phyloP scores from a whole-genome alignment of 2,329 filamentous ascomycete genomes.

The Nannizzia gypsea region DNA sequence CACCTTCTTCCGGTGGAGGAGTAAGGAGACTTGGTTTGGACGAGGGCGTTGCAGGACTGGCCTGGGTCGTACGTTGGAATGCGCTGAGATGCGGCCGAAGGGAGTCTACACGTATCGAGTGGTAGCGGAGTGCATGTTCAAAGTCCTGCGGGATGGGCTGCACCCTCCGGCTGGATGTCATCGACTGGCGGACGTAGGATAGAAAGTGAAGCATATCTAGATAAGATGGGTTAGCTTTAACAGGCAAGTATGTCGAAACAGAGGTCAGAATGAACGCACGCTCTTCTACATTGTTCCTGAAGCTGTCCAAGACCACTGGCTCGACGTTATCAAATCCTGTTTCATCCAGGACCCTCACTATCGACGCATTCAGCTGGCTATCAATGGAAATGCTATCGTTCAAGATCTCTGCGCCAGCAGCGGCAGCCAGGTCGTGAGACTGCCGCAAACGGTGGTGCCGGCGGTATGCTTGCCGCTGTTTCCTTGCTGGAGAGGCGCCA shows the following conservation, averaged over 20 bases:
- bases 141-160: slow-evolving; percentile 50
- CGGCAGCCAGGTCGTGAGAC: slow-evolving; percentile 22
- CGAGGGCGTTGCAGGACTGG: slow-evolving; percentile 15
- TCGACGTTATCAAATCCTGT: slow-evolving; percentile 46
- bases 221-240: background rate
- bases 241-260: background rate
- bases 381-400: slow-evolving; percentile 44
- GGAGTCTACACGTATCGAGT: slow-evolving; percentile 22
- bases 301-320: slow-evolving; percentile 45
- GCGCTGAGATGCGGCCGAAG: slow-evolving; percentile 26
- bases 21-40: slow-evolving; percentile 20
- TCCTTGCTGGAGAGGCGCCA: slow-evolving; percentile 21
- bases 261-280: slow-evolving; percentile 35
- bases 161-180: slow-evolving; percentile 45
- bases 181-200: slow-evolving; percentile 44
- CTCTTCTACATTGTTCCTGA: slow-evolving; percentile 45
- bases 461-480: slow-evolving; percentile 29
- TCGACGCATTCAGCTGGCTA: slow-evolving; percentile 43
- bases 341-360: slow-evolving; percentile 40
- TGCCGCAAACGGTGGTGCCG: slow-evolving; percentile 32
- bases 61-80: slow-evolving; percentile 13
- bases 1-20: slow-evolving; percentile 27
- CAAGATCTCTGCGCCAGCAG: slow-evolving; percentile 29
- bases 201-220: slow-evolving; percentile 46
- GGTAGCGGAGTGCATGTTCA: slow-evolving; percentile 33